Percentiles rank a stretch among this genome's conserved stretches.
Evolutionary conservation across 2,329 filamentous ascomycete species (phyloP).

Genomic region (Neonectria faginata): DNA sequence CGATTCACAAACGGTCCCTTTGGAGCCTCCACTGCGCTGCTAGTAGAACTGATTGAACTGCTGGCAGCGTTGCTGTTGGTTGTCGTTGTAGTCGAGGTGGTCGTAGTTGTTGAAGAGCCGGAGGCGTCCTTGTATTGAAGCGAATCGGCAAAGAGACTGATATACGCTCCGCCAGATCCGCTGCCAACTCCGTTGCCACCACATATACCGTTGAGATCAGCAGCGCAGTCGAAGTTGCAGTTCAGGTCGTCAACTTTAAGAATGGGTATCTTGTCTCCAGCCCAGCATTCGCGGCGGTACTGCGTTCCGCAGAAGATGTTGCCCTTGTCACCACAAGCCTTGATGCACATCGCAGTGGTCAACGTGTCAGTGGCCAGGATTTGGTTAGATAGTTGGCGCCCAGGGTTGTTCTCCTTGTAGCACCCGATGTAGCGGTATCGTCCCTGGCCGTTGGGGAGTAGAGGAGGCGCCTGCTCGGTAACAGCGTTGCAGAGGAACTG

Average conservation of each 20-base stretch:
- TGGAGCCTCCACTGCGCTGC: slow-evolving; percentile 16
- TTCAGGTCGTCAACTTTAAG: slow-evolving; percentile 57
- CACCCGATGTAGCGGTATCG: slow-evolving; percentile 67
- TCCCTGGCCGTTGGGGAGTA: slow-evolving; percentile 57
- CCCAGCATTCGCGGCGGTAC: slow-evolving; percentile 67
- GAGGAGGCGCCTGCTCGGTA: slow-evolving; percentile 63
- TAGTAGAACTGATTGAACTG: not conserved
- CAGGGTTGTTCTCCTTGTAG: slow-evolving; percentile 67
- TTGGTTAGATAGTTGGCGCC: slow-evolving; percentile 60
- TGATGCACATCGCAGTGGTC: slow-evolving; percentile 60
- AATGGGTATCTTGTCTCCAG: slow-evolving; percentile 59
- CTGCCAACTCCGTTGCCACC: slow-evolving; percentile 60
- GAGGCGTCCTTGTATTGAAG: slow-evolving; percentile 44
- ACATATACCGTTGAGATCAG: slow-evolving; percentile 62
- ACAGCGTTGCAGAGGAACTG: slow-evolving; percentile 65
- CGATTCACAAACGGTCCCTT: slow-evolving; percentile 50
- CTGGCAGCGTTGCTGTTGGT: not conserved
- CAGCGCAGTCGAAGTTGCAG: slow-evolving; percentile 65
- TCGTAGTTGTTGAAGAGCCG: not conserved
- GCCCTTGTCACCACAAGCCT: slow-evolving; percentile 52
- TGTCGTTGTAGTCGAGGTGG: not conserved
- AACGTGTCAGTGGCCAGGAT: slow-evolving; percentile 55
- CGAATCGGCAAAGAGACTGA: slow-evolving; percentile 61
- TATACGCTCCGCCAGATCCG: slow-evolving; percentile 52
- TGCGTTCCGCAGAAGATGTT: slow-evolving; percentile 61